phyloP scores from a whole-genome alignment of 495 filamentous ascomycete genomes.

The Thermochaetoides thermophila region DNA sequence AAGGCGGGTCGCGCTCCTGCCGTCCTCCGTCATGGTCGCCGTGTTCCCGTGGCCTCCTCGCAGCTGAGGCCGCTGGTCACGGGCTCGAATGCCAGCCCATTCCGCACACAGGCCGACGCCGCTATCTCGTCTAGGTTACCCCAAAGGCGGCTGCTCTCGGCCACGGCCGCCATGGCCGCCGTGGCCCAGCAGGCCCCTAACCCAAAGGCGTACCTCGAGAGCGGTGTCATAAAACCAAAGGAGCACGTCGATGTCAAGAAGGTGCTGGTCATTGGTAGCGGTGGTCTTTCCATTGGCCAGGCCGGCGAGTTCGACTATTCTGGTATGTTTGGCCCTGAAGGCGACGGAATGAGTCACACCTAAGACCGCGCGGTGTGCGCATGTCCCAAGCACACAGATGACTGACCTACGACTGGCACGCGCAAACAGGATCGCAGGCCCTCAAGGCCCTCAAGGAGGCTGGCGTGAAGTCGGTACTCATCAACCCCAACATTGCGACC shows the following conservation, averaged over 20 bases:
- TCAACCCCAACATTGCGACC: constrained; percentile 98
- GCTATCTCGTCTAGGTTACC: constrained; percentile 12
- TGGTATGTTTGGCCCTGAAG: constrained; percentile 38
- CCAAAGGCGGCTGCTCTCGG: constrained; percentile 29
- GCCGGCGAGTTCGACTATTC: constrained; percentile 99
- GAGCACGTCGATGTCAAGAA: constrained; percentile 88
- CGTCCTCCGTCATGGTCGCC: constrained; percentile 33
- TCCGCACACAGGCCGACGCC: constrained; percentile 18
- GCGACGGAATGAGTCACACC: constrained; percentile 21
- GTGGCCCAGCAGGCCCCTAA: constrained; percentile 53
- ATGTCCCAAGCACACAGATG: constrained; percentile 14
- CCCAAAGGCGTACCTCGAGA: constrained; percentile 75
- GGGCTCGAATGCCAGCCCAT: constrained; percentile 13
- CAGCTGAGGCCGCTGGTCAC: constrained; percentile 25
- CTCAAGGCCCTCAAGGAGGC: constrained; percentile 96
- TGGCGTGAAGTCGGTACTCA: constrained; percentile 85
- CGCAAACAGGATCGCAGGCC: constrained; percentile 66
- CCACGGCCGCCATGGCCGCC: constrained; percentile 17
- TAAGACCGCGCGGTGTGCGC: neutral
- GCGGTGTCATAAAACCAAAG: constrained; percentile 62
- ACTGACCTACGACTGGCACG: too few species aligned
- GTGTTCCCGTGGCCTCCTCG: constrained; percentile 21
- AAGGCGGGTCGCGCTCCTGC: constrained; percentile 35
- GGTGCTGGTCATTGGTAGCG: constrained; percentile 91
- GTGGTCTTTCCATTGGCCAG: constrained; percentile 94